Base-by-base conservation (phyloP, 495 filamentous ascomycete genomes). In the Pyrenula massariospora region DNA sequence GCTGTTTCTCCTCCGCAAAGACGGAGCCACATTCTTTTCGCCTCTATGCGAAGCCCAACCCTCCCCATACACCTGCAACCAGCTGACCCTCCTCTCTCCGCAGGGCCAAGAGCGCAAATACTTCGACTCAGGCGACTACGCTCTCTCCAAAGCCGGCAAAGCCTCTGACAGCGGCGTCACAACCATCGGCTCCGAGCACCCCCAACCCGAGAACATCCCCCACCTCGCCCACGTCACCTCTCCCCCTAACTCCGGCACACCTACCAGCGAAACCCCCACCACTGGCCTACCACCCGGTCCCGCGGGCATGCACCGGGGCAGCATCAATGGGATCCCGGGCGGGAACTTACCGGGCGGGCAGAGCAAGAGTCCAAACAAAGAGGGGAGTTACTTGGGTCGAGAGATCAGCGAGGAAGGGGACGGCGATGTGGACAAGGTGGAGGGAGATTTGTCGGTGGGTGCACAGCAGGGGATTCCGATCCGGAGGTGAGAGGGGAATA, bases 41-140 rank as follows among this genome's bases (percentile, higher is more conserved):
- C 24, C 24, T 24, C 47, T 50, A 36, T 53, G n/a, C 23, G 25
- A 36, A 24, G 36, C 42, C 11, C 48, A 59, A 57, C 25, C 54
- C 21, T 20, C 20, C 23, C 58, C 24, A 23, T 25, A 12, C 48
- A 42, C 53, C 56, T 52, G 31, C 25, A 12, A 31, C 48, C 42
- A 54, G 21, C 58, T 23, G 22, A 25, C 11, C 48, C 12, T 52
- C 20, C 19, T 60, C 48, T 53, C 55, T 42, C 31, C 48, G 8
- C 51, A 48, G 25, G 47, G 11, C 12, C 61, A 95, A 81, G 91
- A 95, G 69, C 91, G 94, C 72, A 98, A 97, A 77, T 98, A 96
- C 75, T 98, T 98, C 71, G 93, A 98, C 78, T 90, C 85, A 54
- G 92, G 92, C 63, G 92, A 97, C 73, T 97, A 97, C 61, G 94